Conservation (phyloP, 2,329 filamentous ascomycete species). For the Botrytis elliptica region DNA sequence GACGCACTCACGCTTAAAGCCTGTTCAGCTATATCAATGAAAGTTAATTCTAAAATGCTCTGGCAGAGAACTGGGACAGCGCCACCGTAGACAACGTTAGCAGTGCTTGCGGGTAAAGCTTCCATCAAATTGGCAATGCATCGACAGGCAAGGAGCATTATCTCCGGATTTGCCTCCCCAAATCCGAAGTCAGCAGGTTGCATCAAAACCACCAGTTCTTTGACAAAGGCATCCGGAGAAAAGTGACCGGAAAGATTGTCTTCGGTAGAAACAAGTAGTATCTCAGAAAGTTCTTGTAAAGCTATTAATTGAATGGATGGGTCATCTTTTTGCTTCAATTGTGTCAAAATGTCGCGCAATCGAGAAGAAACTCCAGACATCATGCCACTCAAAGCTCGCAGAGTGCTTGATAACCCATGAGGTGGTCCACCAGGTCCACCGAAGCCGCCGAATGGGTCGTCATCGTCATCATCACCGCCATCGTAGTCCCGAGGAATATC, state of each 20-base stretch:
- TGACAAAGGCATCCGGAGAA: constrained; percentile 89
- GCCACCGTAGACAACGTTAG: constrained; percentile 95
- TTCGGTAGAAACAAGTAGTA: constrained; percentile 91
- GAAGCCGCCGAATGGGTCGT: constrained; percentile 64
- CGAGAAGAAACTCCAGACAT: constrained; percentile 81
- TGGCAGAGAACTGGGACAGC: constrained; percentile 93
- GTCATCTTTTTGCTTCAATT: constrained; percentile 80
- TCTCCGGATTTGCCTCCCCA: constrained; percentile 91
- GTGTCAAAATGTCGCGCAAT: constrained; percentile 73
- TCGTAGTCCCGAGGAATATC: constrained; percentile 54
- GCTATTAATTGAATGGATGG: constrained; percentile 86
- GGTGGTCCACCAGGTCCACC: constrained; percentile 63
- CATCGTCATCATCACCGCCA: constrained; percentile 55
- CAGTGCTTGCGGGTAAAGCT: constrained; percentile 85
- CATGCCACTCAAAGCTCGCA: constrained; percentile 86
- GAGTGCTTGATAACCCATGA: constrained; percentile 71
- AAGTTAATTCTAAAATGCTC: constrained; percentile 92
- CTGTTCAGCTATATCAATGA: constrained; percentile 96
- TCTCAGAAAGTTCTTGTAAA: constrained; percentile 87
- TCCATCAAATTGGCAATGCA: constrained; percentile 98
- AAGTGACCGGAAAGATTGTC: constrained; percentile 96
- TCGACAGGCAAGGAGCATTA: constrained; percentile 94
- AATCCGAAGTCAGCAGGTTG: constrained; percentile 73
- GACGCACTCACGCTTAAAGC: constrained; percentile 67
- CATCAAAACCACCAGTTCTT: constrained; percentile 90